These are phyloP conservation scores for Cordyceps militaris DNA, from an alignment of 2,329 filamentous ascomycete species.

Conservation along the genomic window DNA sequence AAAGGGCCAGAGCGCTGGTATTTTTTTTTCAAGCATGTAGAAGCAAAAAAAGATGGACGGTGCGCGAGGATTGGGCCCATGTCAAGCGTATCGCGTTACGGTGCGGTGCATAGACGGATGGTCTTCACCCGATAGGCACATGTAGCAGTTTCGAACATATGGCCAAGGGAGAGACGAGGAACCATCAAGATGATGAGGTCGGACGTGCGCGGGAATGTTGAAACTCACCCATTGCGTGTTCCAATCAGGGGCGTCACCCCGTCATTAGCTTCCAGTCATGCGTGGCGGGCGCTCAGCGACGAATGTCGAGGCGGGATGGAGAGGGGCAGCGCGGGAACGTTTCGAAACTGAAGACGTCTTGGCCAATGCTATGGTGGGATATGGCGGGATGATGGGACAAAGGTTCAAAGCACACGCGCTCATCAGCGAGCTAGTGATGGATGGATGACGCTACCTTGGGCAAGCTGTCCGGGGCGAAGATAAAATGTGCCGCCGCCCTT, in stretches of 20 bases:
- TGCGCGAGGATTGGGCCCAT: neutral
- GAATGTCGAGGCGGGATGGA: neutral
- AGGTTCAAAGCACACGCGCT: neutral
- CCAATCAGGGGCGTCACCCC: conserved; percentile 10
- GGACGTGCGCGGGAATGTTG: neutral
- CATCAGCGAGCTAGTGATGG: neutral
- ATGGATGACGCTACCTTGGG: conserved; percentile 6
- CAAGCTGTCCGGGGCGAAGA: neutral
- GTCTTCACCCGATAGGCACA: neutral
- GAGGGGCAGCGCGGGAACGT: neutral
- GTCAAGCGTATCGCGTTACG: neutral
- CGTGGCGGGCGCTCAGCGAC: conserved; percentile 8
- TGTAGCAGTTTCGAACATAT: neutral
- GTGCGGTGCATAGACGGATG: conserved; percentile 3
- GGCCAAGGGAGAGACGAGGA: neutral
- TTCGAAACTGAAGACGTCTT: conserved; percentile 3
- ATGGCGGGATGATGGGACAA: neutral
- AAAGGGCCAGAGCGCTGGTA: neutral
- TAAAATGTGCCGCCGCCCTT: neutral
- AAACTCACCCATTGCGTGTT: conserved; percentile 12
- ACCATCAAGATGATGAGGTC: neutral
- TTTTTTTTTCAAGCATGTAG: neutral
- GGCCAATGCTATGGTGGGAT: conserved; percentile 8
- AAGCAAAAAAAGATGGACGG: neutral
- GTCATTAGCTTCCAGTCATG: conserved; percentile 10